Conservation (phyloP, 2,329 filamentous ascomycete genomes). For the Aspergillus luchuensis region DNA sequence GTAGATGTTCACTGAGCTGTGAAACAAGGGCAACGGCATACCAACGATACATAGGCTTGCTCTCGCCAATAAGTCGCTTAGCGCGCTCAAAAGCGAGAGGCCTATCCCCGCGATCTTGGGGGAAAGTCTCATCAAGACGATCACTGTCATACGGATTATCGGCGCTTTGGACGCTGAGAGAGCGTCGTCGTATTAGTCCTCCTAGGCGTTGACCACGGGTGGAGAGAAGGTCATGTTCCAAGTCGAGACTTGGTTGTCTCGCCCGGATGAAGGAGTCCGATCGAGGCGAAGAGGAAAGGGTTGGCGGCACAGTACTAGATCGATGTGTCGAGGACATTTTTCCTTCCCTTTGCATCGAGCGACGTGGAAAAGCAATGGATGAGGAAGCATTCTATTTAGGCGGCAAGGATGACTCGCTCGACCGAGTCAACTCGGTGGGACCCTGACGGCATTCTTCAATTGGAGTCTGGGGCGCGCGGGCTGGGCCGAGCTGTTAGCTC, state of each 20-base stretch:
- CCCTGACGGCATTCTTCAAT: too few species aligned
- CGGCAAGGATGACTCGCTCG: too few species aligned
- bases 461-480: too few species aligned
- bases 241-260: conserved; percentile 36
- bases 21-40: conserved; percentile 21
- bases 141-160: conserved; percentile 20
- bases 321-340: conserved; percentile 16
- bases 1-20: background rate
- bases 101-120: conserved; percentile 35
- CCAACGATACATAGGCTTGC: conserved; percentile 83
- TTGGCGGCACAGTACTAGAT: conserved; percentile 10
- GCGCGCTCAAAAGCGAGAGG: conserved; percentile 17
- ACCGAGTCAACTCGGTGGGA: too few species aligned
- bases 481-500: too few species aligned
- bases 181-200: conserved; percentile 33
- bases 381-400: background rate
- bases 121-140: conserved; percentile 12
- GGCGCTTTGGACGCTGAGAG: conserved; percentile 22
- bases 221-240: conserved; percentile 38
- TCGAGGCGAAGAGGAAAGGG: conserved; percentile 11
- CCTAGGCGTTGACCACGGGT: conserved; percentile 44
- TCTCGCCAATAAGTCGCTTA: conserved; percentile 72
- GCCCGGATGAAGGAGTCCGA: conserved; percentile 22
- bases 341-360: background rate
- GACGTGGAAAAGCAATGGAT: background rate